phyloP scores from a whole-genome alignment of 441 rosid species.

The Melastoma candidum region DNA sequence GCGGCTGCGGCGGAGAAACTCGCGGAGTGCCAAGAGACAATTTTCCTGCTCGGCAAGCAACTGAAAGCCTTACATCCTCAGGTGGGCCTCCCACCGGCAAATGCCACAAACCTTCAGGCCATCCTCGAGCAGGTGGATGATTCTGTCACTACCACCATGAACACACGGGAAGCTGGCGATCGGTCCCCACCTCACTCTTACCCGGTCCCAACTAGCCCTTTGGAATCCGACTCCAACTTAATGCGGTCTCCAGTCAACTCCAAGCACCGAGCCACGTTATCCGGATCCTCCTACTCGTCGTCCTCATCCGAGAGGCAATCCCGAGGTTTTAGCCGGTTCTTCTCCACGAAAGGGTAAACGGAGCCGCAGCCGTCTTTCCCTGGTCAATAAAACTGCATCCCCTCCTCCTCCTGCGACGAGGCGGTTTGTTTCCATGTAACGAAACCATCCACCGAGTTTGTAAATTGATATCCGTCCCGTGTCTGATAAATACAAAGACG shows the following conservation, averaged over 20 bases:
- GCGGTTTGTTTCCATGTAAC: too few relatives aligned
- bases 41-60: conserved; percentile 86
- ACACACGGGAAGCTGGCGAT: conserved; percentile 21
- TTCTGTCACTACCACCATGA: conserved; percentile 18
- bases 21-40: conserved; percentile 94
- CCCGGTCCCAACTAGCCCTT: conserved; percentile 33
- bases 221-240: conserved; percentile 37
- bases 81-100: too few relatives aligned
- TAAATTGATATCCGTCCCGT: too few relatives aligned
- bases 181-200: conserved; percentile 35
- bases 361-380: background rate
- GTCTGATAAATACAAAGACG: too few relatives aligned
- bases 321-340: conserved; percentile 85
- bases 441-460: too few relatives aligned
- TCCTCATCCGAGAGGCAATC: conserved; percentile 56
- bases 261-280: conserved; percentile 49
- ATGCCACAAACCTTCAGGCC: conserved; percentile 16
- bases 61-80: conserved; percentile 52
- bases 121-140: conserved; percentile 29
- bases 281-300: conserved; percentile 30
- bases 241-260: conserved; percentile 45
- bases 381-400: background rate
- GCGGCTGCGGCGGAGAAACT: conserved; percentile 88
- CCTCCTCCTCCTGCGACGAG: too few relatives aligned
- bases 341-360: conserved; percentile 55